phyloP scores from a whole-genome alignment of 148 eudicot species.

The Nepenthes mirabilis region DNA sequence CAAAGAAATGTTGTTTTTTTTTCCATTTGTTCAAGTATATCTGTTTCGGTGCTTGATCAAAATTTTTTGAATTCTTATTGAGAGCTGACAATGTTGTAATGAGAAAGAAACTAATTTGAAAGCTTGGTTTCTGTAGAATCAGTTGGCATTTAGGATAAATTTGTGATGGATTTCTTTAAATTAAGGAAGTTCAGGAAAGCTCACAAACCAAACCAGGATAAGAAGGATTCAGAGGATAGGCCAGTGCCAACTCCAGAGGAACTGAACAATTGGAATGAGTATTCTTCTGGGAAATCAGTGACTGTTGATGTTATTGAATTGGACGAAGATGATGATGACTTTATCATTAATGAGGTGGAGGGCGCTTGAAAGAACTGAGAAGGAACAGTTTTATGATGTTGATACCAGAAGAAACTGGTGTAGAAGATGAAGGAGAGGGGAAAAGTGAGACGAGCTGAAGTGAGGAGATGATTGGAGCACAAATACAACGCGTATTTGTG shows the following conservation, averaged over 20 bases:
- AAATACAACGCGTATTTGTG: constrained; percentile 37
- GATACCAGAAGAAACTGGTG: constrained; percentile 83
- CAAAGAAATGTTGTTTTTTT: no score
- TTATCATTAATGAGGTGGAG: constrained; percentile 82
- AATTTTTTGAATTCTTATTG: neutral
- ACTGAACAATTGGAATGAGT: constrained; percentile 25
- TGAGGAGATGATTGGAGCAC: constrained; percentile 63
- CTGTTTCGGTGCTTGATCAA: neutral
- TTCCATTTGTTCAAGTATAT: no score
- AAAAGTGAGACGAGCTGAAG: constrained; percentile 64
- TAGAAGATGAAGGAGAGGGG: constrained; percentile 44
- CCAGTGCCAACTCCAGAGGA: constrained; percentile 39
- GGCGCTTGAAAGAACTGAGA: constrained; percentile 76
- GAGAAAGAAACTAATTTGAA: neutral
- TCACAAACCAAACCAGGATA: constrained; percentile 26
- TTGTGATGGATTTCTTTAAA: constrained; percentile 63
- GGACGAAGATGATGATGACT: constrained; percentile 82
- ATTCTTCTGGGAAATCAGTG: constrained; percentile 35
- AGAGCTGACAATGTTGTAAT: no score
- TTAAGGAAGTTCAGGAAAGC: constrained; percentile 49
- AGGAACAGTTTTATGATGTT: constrained; percentile 93
- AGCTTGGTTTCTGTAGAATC: neutral
- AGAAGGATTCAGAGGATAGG: constrained; percentile 32
- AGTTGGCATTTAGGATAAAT: neutral
- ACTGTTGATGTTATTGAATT: constrained; percentile 37